These are phyloP conservation scores for Colletotrichum endophyticum DNA, from an alignment of 2,329 filamentous ascomycete genomes.

Conservation along the genomic window DNA sequence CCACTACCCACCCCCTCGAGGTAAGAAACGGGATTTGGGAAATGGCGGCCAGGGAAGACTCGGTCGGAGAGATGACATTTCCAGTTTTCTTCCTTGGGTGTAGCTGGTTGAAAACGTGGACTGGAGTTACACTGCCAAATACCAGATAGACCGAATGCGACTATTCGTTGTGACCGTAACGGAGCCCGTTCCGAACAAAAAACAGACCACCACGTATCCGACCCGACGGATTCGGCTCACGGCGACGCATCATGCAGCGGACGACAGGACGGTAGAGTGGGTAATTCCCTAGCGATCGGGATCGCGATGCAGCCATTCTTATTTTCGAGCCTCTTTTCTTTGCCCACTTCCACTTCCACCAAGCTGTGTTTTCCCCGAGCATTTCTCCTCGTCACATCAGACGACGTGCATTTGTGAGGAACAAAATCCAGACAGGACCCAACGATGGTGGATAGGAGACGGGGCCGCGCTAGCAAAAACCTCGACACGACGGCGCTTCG, in stretches of 20 bases:
- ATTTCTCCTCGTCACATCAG: background rate
- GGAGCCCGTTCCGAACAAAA: background rate
- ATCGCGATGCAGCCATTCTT: background rate
- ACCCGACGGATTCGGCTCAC: background rate
- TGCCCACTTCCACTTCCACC: background rate
- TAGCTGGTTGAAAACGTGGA: background rate
- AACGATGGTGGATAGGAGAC: conserved; percentile 3
- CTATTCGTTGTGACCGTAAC: background rate
- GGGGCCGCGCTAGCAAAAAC: background rate
- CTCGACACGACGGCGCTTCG: background rate
- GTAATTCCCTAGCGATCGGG: background rate
- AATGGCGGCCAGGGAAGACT: background rate
- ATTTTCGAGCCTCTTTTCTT: background rate
- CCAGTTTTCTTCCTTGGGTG: background rate
- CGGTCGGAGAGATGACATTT: background rate
- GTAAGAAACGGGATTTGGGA: background rate
- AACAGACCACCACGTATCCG: background rate
- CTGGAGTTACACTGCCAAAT: background rate
- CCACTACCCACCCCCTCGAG: background rate
- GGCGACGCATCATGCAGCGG: background rate
- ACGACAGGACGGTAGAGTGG: background rate
- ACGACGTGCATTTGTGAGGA: background rate
- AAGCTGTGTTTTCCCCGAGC: background rate
- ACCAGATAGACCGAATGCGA: background rate
- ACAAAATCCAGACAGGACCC: background rate